A percentile compares a stretch with the other conserved stretches of the same genome.
Evolutionary conservation across 352 stramenopile species (phyloP).

Genomic region (Globisporangium barbulae): DNA sequence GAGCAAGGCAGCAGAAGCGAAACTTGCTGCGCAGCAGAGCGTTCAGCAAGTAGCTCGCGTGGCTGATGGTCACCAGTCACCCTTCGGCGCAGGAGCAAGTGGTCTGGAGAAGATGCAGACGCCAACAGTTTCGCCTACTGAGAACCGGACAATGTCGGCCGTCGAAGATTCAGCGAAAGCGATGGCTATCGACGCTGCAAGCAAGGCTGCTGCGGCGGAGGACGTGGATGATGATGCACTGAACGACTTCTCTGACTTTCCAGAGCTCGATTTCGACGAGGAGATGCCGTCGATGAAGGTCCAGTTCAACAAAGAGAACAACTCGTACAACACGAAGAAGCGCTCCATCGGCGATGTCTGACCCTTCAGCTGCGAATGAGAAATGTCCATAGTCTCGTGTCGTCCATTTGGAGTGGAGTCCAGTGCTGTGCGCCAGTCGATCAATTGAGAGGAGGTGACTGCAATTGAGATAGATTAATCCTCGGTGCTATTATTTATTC

Average conservation of each 20-base stretch:
- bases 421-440: constrained; percentile 2
- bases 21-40: constrained; percentile 10
- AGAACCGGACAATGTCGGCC: constrained; percentile 9
- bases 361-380: constrained; percentile 8
- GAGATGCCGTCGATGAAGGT: constrained; percentile 43
- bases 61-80: constrained; percentile 17
- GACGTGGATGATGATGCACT: constrained; percentile 47
- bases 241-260: constrained; percentile 77
- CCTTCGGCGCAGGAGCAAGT: constrained; percentile 8
- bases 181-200: constrained; percentile 15
- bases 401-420: constrained; percentile 4
- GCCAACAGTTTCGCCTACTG: constrained; percentile 16
- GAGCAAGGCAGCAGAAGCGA: constrained; percentile 15
- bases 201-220: constrained; percentile 1
- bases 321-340: constrained; percentile 51
- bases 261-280: constrained; percentile 70
- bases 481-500: constrained; percentile 19
- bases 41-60: constrained; percentile 6
- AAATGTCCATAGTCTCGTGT: constrained; percentile 8
- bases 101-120: constrained; percentile 18
- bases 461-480: constrained; percentile 17
- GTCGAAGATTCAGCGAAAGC: constrained; percentile 13
- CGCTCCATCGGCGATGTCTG: constrained; percentile 64
- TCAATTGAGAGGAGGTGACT: constrained; percentile 11
- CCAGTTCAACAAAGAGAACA: constrained; percentile 68